These are phyloP conservation scores for Ammopiptanthus mongolicus DNA, from an alignment of 306 rosid genomes.

Conservation along the genomic window DNA sequence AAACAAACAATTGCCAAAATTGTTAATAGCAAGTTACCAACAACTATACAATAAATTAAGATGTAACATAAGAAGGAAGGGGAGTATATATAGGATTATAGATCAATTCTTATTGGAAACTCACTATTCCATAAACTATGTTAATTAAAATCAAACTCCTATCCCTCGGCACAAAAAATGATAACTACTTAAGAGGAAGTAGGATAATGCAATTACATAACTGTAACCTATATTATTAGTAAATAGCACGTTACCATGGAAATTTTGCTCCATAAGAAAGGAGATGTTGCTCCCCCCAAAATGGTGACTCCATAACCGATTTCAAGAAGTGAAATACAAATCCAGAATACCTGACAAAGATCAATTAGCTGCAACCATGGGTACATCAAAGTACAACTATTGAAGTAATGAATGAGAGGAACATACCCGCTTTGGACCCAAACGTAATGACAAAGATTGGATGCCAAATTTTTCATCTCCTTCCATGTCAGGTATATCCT, in stretches of 20 bases:
- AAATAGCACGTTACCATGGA: slow-evolving; percentile 38
- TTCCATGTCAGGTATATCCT: slow-evolving; percentile 78
- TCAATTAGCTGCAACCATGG: neutral
- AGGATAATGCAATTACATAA: neutral
- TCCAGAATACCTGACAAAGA: slow-evolving; percentile 63
- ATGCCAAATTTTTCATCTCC: slow-evolving; percentile 63
- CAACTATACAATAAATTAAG: too few relatives aligned
- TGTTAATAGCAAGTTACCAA: too few relatives aligned
- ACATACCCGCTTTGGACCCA: slow-evolving; percentile 56
- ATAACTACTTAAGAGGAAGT: neutral
- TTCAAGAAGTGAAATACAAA: slow-evolving; percentile 58
- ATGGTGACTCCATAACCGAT: slow-evolving; percentile 53
- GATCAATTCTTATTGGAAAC: too few relatives aligned
- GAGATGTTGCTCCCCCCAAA: slow-evolving; percentile 53
- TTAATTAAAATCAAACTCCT: neutral
- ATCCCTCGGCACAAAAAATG: neutral
- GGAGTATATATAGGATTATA: too few relatives aligned
- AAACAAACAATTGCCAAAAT: too few relatives aligned
- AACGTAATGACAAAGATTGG: slow-evolving; percentile 50
- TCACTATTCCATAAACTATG: neutral
- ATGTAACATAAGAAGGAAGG: too few relatives aligned
- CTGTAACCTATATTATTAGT: neutral
- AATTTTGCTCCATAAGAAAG: slow-evolving; percentile 50
- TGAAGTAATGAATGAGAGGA: neutral
- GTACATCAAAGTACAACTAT: neutral